Percentiles rank a stretch among this genome's conserved stretches.
phyloP scores from a whole-genome alignment of 352 stramenopile genomes.

The Phytophthora constricta region DNA sequence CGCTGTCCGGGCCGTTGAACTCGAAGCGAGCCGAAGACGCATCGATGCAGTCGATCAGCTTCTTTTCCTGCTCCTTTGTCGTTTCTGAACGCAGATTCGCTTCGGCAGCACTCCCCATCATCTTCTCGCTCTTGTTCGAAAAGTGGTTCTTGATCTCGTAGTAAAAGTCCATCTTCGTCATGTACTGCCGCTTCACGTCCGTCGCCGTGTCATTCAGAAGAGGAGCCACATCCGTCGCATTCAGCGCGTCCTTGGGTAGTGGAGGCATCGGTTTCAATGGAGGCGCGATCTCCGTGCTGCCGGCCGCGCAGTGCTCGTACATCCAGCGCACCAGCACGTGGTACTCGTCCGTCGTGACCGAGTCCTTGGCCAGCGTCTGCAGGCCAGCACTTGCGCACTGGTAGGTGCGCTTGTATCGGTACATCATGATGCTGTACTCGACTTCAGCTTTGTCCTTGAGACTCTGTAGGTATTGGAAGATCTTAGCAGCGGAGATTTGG shows the following conservation, averaged over 20 bases:
- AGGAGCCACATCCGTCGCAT: conserved; percentile 15
- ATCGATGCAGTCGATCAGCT: conserved; percentile 42
- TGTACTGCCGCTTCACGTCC: conserved; percentile 37
- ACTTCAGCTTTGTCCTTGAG: conserved; percentile 35
- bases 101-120: conserved; percentile 31
- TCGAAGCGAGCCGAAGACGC: conserved; percentile 35
- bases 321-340: conserved; percentile 48
- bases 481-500: conserved; percentile 35
- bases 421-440: conserved; percentile 29
- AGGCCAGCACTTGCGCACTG: conserved; percentile 37
- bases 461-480: conserved; percentile 38
- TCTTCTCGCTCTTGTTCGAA: conserved; percentile 11
- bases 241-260: conserved; percentile 15
- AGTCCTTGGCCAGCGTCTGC: conserved; percentile 35
- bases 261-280: conserved; percentile 7
- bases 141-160: conserved; percentile 57
- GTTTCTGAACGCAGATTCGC: conserved; percentile 29
- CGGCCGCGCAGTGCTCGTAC: conserved; percentile 42
- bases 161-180: conserved; percentile 64
- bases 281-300: conserved; percentile 19
- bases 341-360: conserved; percentile 38
- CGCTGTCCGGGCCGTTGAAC: conserved; percentile 5
- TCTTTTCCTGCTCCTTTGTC: conserved; percentile 22
- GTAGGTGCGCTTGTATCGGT: conserved; percentile 44
- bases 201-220: conserved; percentile 20